Conservation (phyloP, 371 early-diverging fungal genomes). For the Mucor lusitanicus region DNA sequence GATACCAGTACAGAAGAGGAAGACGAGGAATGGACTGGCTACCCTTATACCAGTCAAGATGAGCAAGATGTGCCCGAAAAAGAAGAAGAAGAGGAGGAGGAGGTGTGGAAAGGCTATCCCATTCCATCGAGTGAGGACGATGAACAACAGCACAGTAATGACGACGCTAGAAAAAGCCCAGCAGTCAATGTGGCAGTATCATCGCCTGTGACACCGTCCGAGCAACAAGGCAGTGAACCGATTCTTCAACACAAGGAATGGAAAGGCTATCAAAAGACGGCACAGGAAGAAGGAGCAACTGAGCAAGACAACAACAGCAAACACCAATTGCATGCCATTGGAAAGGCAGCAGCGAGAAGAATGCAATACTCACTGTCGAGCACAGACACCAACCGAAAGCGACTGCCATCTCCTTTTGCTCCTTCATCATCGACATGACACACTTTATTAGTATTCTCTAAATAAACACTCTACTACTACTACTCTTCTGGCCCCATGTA, state of each 20-base stretch:
- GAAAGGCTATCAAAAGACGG: slow-evolving; percentile 20
- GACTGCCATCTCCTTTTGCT: slow-evolving; percentile 11
- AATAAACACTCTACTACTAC: too few species aligned
- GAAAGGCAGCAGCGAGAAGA: slow-evolving; percentile 19
- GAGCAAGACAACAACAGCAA: too few species aligned
- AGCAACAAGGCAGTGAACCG: neutral
- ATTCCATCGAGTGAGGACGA: neutral
- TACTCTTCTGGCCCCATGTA: slow-evolving; percentile 42
- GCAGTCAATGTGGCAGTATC: neutral
- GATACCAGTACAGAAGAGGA: slow-evolving; percentile 26
- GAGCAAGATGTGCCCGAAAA: slow-evolving; percentile 29
- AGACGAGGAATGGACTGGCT: slow-evolving; percentile 32
- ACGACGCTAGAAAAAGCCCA: neutral
- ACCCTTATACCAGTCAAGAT: slow-evolving; percentile 14
- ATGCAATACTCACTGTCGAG: slow-evolving; percentile 19
- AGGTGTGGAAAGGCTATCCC: slow-evolving; percentile 41
- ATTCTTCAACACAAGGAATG: slow-evolving; percentile 16
- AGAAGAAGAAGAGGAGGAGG: slow-evolving; percentile 1
- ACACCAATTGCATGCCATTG: slow-evolving; percentile 14
- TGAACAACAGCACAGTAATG: neutral
- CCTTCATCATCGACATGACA: slow-evolving; percentile 19
- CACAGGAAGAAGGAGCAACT: neutral
- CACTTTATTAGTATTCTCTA: neutral
- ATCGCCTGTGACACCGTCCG: slow-evolving; percentile 6
- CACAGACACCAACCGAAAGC: slow-evolving; percentile 8